A percentile compares a stretch with the other conserved stretches of the same genome.
Conservation (phyloP, 192 early-diverging fungal genomes). For the Diversispora eburnea region DNA sequence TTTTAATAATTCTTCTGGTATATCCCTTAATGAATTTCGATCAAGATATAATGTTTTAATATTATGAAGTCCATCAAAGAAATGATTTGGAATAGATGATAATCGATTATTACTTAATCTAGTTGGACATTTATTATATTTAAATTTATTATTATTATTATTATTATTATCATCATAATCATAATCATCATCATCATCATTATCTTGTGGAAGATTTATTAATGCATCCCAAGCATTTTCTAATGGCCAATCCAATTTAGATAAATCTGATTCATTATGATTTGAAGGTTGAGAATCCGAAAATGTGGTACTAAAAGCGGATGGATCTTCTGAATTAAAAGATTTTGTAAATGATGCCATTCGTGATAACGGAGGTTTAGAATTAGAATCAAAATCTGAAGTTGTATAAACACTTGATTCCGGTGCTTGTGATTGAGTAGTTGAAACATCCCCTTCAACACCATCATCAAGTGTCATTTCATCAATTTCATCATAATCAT, state of each 20-base stretch:
- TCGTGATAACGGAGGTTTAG: background rate
- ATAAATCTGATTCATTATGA: background rate
- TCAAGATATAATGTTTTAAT: conserved; percentile 44
- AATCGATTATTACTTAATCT: conserved; percentile 21
- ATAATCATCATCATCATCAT: too few species aligned
- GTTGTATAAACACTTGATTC: conserved; percentile 3
- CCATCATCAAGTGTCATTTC: conserved; percentile 14
- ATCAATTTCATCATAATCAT: background rate
- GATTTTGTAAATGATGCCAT: conserved; percentile 24
- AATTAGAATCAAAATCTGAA: background rate
- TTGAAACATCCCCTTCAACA: conserved; percentile 10
- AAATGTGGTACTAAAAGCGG: conserved; percentile 20
- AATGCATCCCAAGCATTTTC: conserved; percentile 20
- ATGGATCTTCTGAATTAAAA: conserved; percentile 28
- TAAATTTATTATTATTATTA: too few species aligned
- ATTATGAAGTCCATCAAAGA: conserved; percentile 42
- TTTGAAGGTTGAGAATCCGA: conserved; percentile 8
- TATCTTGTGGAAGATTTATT: background rate
- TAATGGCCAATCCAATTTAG: conserved; percentile 7
- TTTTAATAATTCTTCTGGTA: conserved; percentile 44
- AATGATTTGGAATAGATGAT: conserved; percentile 39
- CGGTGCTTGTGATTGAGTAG: conserved; percentile 11
- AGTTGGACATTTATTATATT: conserved; percentile 1
- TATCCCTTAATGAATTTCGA: conserved; percentile 41
- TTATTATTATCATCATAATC: too few species aligned